A percentile compares a stretch with the other conserved stretches of the same genome.
phyloP scores from a whole-genome alignment of 2,329 filamentous ascomycete genomes.

The Scytalidium sp. region DNA sequence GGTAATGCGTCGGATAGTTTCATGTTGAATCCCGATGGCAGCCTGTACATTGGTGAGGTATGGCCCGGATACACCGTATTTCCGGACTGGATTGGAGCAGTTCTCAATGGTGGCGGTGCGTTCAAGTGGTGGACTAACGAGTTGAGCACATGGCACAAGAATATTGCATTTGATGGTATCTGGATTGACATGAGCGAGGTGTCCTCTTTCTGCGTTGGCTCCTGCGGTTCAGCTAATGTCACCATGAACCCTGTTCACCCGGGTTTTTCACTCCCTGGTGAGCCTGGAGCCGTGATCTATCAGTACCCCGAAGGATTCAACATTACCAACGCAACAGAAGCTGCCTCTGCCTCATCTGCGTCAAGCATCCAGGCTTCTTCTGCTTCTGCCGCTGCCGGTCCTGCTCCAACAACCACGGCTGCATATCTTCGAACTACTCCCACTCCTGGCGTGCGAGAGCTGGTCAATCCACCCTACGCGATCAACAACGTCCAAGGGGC shows the following conservation, averaged over 20 bases:
- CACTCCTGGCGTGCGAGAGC: conserved; percentile 60
- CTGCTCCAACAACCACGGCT: conserved; percentile 31
- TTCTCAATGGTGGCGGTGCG: conserved; percentile 59
- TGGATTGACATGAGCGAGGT: conserved; percentile 61
- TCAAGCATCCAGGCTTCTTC: conserved; percentile 42
- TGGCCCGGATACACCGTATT: conserved; percentile 72
- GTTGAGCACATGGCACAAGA: conserved; percentile 53
- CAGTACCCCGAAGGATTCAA: conserved; percentile 69
- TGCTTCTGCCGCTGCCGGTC: conserved; percentile 27
- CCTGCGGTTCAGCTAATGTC: conserved; percentile 64
- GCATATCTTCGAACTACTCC: conserved; percentile 57
- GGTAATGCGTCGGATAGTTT: conserved; percentile 54
- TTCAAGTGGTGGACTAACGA: conserved; percentile 68
- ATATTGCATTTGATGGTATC: conserved; percentile 48
- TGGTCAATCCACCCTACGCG: conserved; percentile 73
- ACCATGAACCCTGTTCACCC: conserved; percentile 68
- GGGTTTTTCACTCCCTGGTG: conserved; percentile 62
- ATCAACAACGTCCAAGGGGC: conserved; percentile 74
- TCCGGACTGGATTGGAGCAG: conserved; percentile 66
- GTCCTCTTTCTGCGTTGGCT: conserved; percentile 65
- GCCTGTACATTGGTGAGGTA: conserved; percentile 58
- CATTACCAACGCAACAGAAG: conserved; percentile 65
- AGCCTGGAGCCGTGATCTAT: conserved; percentile 56
- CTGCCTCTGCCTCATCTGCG: conserved; percentile 54
- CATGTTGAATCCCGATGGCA: conserved; percentile 57